A percentile compares a stretch with the other conserved stretches of the same genome.
phyloP scores from a whole-genome alignment of 495 filamentous ascomycete genomes.

The Hyaloscypha hepaticicola region DNA sequence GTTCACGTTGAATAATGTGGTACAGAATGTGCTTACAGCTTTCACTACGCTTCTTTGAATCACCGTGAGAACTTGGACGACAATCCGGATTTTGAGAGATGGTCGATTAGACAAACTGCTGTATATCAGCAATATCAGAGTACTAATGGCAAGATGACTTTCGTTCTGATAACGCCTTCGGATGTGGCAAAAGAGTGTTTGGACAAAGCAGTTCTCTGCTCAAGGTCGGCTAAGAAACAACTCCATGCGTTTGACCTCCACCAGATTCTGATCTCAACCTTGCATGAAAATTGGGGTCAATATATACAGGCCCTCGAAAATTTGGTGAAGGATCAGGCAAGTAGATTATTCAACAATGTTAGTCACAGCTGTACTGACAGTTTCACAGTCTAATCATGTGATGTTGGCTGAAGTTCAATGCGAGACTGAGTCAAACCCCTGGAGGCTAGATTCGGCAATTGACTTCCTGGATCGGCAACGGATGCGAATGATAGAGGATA shows the following conservation, averaged over 20 bases:
- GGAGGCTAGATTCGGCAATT: constrained; percentile 1
- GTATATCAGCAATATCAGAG: constrained; percentile 31
- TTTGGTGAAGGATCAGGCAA: constrained; percentile 16
- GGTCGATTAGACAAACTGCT: constrained; percentile 37
- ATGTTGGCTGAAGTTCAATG: constrained; percentile 15
- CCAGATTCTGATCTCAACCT: constrained; percentile 18
- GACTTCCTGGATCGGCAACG: constrained; percentile 26
- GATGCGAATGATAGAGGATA: constrained; percentile 31
- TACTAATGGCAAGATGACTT: constrained; percentile 22
- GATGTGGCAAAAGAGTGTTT: constrained; percentile 8
- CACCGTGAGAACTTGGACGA: constrained; percentile 4
- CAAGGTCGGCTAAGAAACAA: not conserved
- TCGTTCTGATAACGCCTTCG: constrained; percentile 34
- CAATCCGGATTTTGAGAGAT: constrained; percentile 26
- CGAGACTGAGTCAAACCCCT: constrained; percentile 6
- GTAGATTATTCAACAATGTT: not conserved
- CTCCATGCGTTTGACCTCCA: constrained; percentile 29
- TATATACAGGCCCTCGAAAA: constrained; percentile 26
- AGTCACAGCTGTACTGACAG: not conserved
- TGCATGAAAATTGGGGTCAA: constrained; percentile 25
- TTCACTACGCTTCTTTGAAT: constrained; percentile 33
- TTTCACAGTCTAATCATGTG: constrained; percentile 11
- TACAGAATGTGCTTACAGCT: constrained; percentile 33
- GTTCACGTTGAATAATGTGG: constrained; percentile 8
- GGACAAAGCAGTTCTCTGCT: constrained; percentile 11